These are phyloP conservation scores for Fusarium sp. DNA, from an alignment of 2,329 filamentous ascomycete species.

Conservation along the genomic window DNA sequence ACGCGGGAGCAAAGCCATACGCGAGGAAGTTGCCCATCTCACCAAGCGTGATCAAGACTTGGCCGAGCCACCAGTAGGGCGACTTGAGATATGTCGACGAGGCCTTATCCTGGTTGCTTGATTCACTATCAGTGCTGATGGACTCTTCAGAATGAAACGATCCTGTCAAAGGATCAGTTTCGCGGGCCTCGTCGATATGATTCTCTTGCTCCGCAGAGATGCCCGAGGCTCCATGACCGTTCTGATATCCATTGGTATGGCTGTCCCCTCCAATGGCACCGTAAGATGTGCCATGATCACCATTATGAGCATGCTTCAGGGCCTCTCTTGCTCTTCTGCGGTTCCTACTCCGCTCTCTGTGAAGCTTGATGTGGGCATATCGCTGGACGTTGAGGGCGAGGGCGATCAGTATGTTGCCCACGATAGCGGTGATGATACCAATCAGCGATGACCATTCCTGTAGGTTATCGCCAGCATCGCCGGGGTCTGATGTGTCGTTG, in stretches of 20 bases:
- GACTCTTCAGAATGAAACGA: conserved; percentile 56
- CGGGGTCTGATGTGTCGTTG: conserved; percentile 34
- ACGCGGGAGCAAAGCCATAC: conserved; percentile 96
- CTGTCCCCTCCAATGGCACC: conserved; percentile 45
- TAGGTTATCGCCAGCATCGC: conserved; percentile 57
- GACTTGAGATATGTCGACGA: conserved; percentile 82
- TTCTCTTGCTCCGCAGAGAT: conserved; percentile 41
- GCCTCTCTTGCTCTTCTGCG: conserved; percentile 63
- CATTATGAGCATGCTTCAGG: conserved; percentile 55
- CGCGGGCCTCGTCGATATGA: conserved; percentile 50
- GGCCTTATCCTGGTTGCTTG: conserved; percentile 47
- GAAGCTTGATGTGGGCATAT: conserved; percentile 88
- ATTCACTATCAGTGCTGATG: conserved; percentile 36
- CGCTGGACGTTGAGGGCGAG: conserved; percentile 95
- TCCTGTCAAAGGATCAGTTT: conserved; percentile 61
- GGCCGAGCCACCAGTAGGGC: conserved; percentile 95
- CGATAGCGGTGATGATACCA: conserved; percentile 90
- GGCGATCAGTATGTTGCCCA: conserved; percentile 92
- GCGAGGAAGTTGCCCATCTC: conserved; percentile 97
- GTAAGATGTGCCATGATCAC: conserved; percentile 45
- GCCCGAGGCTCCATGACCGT: conserved; percentile 21
- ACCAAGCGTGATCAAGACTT: conserved; percentile 89
- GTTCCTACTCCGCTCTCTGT: conserved; percentile 69
- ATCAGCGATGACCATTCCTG: conserved; percentile 91
- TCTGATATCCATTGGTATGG: conserved; percentile 36